These are phyloP conservation scores for Macrolepiota fuliginosa DNA, from an alignment of 768 basidiomycete species.

Conservation along the genomic window DNA sequence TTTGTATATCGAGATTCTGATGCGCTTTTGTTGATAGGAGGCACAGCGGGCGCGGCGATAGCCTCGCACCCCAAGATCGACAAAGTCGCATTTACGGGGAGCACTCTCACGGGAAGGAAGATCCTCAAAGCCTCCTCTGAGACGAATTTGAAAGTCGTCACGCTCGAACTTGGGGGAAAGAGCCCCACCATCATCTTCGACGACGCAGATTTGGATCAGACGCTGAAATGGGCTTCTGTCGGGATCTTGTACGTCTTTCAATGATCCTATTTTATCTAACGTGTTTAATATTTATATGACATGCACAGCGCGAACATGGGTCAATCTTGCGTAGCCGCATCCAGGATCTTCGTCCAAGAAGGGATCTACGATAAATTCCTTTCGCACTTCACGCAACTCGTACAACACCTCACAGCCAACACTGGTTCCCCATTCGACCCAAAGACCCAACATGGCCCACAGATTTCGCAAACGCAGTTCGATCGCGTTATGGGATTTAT, in stretches of 20 bases:
- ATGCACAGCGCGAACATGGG: slow-evolving; percentile 35
- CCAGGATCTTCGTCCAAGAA: slow-evolving; percentile 80
- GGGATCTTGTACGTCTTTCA: slow-evolving; percentile 52
- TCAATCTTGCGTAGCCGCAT: slow-evolving; percentile 81
- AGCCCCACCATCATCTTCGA: slow-evolving; percentile 63
- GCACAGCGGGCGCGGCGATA: slow-evolving; percentile 71
- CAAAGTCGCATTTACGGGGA: slow-evolving; percentile 81
- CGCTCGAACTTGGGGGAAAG: slow-evolving; percentile 74
- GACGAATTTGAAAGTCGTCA: slow-evolving; percentile 74
- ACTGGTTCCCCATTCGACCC: slow-evolving; percentile 66
- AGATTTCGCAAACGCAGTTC: slow-evolving; percentile 68
- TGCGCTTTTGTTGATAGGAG: slow-evolving; percentile 17
- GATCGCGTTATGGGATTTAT: slow-evolving; percentile 79
- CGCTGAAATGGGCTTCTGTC: slow-evolving; percentile 61
- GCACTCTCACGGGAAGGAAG: slow-evolving; percentile 66
- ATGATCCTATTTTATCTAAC: neutral
- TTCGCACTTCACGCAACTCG: slow-evolving; percentile 46
- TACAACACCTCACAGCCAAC: slow-evolving; percentile 43
- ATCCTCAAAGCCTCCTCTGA: slow-evolving; percentile 70
- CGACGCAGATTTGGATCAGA: slow-evolving; percentile 60
- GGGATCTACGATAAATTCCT: slow-evolving; percentile 80
- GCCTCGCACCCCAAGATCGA: slow-evolving; percentile 59
- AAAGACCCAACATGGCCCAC: slow-evolving; percentile 64
- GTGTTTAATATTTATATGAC: no score
- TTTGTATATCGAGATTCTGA: neutral